phyloP scores from a whole-genome alignment of 2,329 filamentous ascomycete genomes.

The Microcera coccophila region DNA sequence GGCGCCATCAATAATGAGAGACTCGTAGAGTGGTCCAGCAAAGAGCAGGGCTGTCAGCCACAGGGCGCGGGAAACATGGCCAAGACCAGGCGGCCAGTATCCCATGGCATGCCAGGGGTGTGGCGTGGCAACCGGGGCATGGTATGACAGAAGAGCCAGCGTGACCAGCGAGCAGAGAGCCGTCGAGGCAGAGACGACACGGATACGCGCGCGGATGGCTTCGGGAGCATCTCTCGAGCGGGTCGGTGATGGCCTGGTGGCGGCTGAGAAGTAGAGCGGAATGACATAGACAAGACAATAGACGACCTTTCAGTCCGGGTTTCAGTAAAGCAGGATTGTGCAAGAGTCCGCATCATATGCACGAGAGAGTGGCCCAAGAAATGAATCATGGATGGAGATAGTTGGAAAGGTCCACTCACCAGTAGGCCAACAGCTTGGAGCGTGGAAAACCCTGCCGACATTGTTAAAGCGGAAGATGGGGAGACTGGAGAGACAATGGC shows the following conservation, averaged over 20 bases:
- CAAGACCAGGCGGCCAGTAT: slow-evolving; percentile 69
- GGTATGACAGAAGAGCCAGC: slow-evolving; percentile 56
- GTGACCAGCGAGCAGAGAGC: slow-evolving; percentile 63
- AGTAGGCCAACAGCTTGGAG: slow-evolving; percentile 27
- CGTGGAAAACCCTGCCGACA: slow-evolving; percentile 17
- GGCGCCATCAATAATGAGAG: slow-evolving; percentile 65
- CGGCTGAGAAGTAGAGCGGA: slow-evolving; percentile 79
- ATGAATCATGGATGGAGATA: slow-evolving; percentile 2
- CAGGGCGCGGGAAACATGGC: slow-evolving; percentile 62
- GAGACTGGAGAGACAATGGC: too few species aligned
- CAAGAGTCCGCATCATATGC: too few species aligned
- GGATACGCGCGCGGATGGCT: slow-evolving; percentile 82
- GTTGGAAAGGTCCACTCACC: slow-evolving; percentile 1
- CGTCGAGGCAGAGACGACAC: slow-evolving; percentile 74
- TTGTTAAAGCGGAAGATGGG: too few species aligned
- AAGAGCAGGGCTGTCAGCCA: slow-evolving; percentile 76
- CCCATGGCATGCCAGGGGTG: slow-evolving; percentile 66
- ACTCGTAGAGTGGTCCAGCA: slow-evolving; percentile 77
- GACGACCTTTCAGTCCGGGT: slow-evolving; percentile 45
- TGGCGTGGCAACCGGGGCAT: slow-evolving; percentile 43
- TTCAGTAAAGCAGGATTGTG: neutral
- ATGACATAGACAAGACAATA: slow-evolving; percentile 89
- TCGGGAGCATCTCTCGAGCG: slow-evolving; percentile 83
- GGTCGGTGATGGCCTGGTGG: slow-evolving; percentile 73
- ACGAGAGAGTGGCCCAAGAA: slow-evolving; percentile 7